A percentile compares a stretch with the other conserved stretches of the same genome.
These are phyloP conservation scores for Strobilomyces dryophilus DNA, from an alignment of 768 basidiomycete genomes.

Conservation along the genomic window DNA sequence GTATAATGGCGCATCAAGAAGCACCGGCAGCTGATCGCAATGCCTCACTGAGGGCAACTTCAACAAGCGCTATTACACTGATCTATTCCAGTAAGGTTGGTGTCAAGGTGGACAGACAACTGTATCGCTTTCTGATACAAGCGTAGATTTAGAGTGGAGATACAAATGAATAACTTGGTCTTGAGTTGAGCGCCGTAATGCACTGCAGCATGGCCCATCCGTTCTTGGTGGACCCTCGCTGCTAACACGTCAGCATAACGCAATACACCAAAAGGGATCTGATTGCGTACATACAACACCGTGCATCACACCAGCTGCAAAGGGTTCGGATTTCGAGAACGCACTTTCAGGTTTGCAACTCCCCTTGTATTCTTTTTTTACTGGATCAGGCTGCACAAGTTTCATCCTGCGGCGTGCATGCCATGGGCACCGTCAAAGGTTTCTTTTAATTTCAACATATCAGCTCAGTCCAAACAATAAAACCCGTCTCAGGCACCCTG, in stretches of 20 bases:
- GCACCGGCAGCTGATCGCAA: slow-evolving; percentile 20
- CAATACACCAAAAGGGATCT: slow-evolving; percentile 14
- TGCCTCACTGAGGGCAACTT: slow-evolving; percentile 9
- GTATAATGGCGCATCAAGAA: slow-evolving; percentile 19
- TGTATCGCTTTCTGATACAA: slow-evolving; percentile 1
- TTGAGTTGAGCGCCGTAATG: slow-evolving; percentile 24
- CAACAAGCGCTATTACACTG: not conserved
- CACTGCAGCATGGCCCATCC: slow-evolving; percentile 22
- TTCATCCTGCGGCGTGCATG: slow-evolving; percentile 13
- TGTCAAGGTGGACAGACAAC: not conserved
- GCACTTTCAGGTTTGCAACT: slow-evolving; percentile 23
- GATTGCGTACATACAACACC: slow-evolving; percentile 30
- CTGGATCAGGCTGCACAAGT: slow-evolving; percentile 8
- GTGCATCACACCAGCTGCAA: slow-evolving; percentile 12
- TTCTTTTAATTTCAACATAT: slow-evolving; percentile 13
- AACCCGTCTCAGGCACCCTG: slow-evolving; percentile 11
- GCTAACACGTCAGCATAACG: slow-evolving; percentile 29
- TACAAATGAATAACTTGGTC: slow-evolving; percentile 9
- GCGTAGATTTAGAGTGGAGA: slow-evolving; percentile 20
- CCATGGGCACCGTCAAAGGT: not conserved
- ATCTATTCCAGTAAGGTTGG: slow-evolving; percentile 6
- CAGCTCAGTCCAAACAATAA: slow-evolving; percentile 7
- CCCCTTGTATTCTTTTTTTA: slow-evolving; percentile 7
- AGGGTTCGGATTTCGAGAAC: slow-evolving; percentile 25
- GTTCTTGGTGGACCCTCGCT: slow-evolving; percentile 21